Conservation (phyloP, 176 grass and related monocot genomes). For the Phoenix dactylifera region DNA sequence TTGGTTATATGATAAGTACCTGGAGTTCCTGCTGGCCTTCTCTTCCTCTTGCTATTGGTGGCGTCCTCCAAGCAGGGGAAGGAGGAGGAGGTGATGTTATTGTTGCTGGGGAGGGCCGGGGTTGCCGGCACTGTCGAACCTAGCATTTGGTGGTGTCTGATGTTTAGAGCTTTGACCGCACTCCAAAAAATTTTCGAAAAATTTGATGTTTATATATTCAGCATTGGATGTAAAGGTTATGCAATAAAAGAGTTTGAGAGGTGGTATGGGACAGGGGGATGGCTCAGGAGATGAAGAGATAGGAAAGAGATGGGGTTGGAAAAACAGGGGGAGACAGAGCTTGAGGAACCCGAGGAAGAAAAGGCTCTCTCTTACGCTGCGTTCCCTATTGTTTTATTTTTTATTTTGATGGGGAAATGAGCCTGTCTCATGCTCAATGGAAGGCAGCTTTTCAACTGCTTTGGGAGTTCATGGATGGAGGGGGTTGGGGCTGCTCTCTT, state of each 20-base stretch:
- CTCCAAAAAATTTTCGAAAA: too few relatives aligned
- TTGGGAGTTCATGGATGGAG: conserved; percentile 32
- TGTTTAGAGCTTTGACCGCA: too few relatives aligned
- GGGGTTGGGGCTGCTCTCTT: too few relatives aligned
- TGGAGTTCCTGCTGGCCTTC: conserved; percentile 7
- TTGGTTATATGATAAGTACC: not conserved
- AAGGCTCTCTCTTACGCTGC: conserved; percentile 7
- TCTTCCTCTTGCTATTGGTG: conserved; percentile 58
- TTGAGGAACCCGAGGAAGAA: conserved; percentile 16
- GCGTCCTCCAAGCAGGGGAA: conserved; percentile 11
- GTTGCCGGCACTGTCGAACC: conserved; percentile 7
- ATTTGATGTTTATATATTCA: too few relatives aligned
- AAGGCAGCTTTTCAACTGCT: conserved; percentile 19
- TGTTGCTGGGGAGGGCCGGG: too few relatives aligned
- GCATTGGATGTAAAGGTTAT: conserved; percentile 45
- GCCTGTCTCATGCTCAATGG: conserved; percentile 68
- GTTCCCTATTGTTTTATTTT: conserved; percentile 5
- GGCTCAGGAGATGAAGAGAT: too few relatives aligned
- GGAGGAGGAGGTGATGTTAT: not conserved
- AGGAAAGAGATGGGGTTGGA: conserved; percentile 40
- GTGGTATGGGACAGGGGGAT: too few relatives aligned
- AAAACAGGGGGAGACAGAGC: conserved; percentile 23
- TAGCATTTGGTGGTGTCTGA: conserved; percentile 46
- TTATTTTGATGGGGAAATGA: conserved; percentile 18
- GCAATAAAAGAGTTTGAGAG: conserved; percentile 28